Evolutionary conservation across 2,329 filamentous ascomycete genomes (phyloP), one percentile per base, ranked within the genome.

Genomic region (Pleoardoris graminearum): DNA sequence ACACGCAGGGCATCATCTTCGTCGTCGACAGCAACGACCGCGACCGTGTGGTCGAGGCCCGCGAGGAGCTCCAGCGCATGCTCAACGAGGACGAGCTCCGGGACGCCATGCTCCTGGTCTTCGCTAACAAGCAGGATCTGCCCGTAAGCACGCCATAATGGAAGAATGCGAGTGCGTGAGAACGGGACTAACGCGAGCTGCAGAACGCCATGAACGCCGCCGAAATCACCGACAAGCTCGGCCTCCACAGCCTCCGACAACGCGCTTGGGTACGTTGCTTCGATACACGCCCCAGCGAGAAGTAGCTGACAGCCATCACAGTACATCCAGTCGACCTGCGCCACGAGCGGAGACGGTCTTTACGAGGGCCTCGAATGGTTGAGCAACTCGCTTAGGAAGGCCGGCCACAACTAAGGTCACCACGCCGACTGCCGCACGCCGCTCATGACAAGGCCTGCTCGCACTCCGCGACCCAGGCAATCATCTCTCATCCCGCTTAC

Each of bases 311-410:
- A 55, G 42, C 27, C 39, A 17, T 27, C 46, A 55, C 64, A 80
- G 93, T 97, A 95, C 85, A 97, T 97, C 80, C 93, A 97, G 91
- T 96, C 93, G 64, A 97, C 94, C 76, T 97, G 93, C 82, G 93
- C 93, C 77, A 97, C 94, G 68, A 96, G 92, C 65, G 93, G 93
- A 85, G 94, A 97, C 79, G 93, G 93, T 91, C 89, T 97, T 72
- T 97, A 97, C 80, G 93, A 97, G 82, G 93, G 93, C 87, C 90
- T 97, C 72, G 92, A 80, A 68, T 80, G 78, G 78, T 71, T 80
- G 73, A 79, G 76, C 76, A 80, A 79, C 74, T 79, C 77, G 58
- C 78, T 80, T 68, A 77, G 78, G 75, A 80, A 80, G 76, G 77
- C 77, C 52, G 77, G 77, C 61, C 77, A 79, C 75, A 73, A 77